phyloP scores from a whole-genome alignment of 2,329 filamentous ascomycete species.

The Didymella pomorum region DNA sequence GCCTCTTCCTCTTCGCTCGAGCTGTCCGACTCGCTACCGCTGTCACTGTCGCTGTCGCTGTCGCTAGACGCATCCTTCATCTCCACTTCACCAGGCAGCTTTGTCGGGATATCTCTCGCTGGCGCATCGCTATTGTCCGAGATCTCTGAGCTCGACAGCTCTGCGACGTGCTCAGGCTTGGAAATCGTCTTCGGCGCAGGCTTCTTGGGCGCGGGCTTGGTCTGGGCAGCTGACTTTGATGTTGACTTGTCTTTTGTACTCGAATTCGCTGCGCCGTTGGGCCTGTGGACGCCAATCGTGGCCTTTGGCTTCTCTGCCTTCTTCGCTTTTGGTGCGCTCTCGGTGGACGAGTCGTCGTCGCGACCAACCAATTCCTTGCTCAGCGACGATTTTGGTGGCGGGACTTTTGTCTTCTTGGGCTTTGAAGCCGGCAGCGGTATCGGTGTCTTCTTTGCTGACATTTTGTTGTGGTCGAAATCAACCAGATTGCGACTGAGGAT shows the following conservation, averaged over 20 bases:
- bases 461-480: conserved; percentile 37
- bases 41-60: conserved; percentile 25
- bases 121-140: conserved; percentile 34
- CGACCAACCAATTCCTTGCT: conserved; percentile 49
- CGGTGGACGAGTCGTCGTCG: conserved; percentile 43
- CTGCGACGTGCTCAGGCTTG: conserved; percentile 32
- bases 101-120: conserved; percentile 28
- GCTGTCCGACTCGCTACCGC: conserved; percentile 35
- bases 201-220: conserved; percentile 26
- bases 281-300: conserved; percentile 43
- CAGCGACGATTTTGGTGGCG: conserved; percentile 36
- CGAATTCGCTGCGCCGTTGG: conserved; percentile 36
- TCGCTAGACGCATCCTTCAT: conserved; percentile 21
- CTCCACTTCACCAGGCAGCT: conserved; percentile 25
- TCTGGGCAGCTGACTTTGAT: conserved; percentile 22
- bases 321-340: conserved; percentile 28
- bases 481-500: conserved; percentile 24
- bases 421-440: conserved; percentile 46
- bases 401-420: conserved; percentile 33
- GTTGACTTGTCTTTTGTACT: conserved; percentile 25
- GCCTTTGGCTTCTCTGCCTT: conserved; percentile 34
- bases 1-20: conserved; percentile 53
- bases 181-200: conserved; percentile 34
- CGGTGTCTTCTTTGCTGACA: conserved; percentile 45
- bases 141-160: conserved; percentile 38